Conservation (phyloP, 306 rosid species). For the Trifolium pratense region DNA sequence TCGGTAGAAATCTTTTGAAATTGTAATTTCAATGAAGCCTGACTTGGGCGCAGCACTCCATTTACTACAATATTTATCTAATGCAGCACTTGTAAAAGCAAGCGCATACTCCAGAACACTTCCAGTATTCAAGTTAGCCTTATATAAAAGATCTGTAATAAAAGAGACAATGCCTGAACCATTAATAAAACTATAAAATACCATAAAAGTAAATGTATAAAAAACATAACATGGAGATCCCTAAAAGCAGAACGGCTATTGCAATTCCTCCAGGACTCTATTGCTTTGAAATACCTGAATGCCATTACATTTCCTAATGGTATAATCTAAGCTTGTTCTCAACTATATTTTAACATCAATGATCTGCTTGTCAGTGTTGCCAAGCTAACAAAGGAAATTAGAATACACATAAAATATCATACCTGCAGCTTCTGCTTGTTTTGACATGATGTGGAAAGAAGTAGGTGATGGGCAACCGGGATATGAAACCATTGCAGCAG, state of each 20-base stretch:
- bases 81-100: constrained; percentile 95
- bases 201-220: constrained; percentile 29
- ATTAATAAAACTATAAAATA: constrained; percentile 27
- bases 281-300: constrained; percentile 15
- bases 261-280: constrained; percentile 25
- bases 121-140: constrained; percentile 95
- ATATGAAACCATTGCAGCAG: constrained; percentile 74
- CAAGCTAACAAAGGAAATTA: constrained; percentile 34
- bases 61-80: constrained; percentile 91
- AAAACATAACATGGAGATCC: constrained; percentile 4
- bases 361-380: not conserved
- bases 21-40: constrained; percentile 95
- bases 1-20: constrained; percentile 92
- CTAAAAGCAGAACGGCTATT: constrained; percentile 3
- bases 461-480: constrained; percentile 71
- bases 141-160: constrained; percentile 85
- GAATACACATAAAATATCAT: constrained; percentile 35
- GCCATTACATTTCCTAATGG: constrained; percentile 21
- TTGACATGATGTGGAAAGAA: constrained; percentile 82
- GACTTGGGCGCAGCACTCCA: constrained; percentile 98
- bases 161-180: constrained; percentile 21
- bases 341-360: constrained; percentile 23
- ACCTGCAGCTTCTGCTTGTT: constrained; percentile 99
- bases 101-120: constrained; percentile 95
- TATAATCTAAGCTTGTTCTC: constrained; percentile 25